Percentiles rank a stretch among this genome's conserved stretches.
These are phyloP conservation scores for Melastoma candidum DNA, from an alignment of 441 rosid species.

Conservation along the genomic window DNA sequence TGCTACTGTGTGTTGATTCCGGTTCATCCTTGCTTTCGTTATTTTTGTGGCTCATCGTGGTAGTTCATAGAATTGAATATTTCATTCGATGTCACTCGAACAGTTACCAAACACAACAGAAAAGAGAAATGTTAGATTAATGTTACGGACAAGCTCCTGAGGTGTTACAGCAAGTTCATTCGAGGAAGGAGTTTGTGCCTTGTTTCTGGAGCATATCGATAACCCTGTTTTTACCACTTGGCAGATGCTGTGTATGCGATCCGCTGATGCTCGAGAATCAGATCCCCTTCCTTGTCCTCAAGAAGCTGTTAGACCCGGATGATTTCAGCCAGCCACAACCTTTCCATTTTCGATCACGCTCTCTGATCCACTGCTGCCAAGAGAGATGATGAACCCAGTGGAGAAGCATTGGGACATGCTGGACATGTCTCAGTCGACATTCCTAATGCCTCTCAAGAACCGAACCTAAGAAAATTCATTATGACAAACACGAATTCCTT, in stretches of 20 bases:
- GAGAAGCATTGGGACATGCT: conserved; percentile 4
- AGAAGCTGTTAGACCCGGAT: conserved; percentile 1
- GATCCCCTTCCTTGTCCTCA: conserved; percentile 11
- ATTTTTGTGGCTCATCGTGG: too few relatives aligned
- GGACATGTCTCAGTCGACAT: conserved; percentile 13
- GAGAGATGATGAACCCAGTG: not conserved
- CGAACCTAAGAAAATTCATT: not conserved
- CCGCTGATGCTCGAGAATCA: conserved; percentile 14
- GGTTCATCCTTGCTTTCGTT: too few relatives aligned
- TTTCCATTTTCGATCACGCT: conserved; percentile 3
- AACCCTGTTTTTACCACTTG: conserved; percentile 13
- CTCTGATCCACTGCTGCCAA: conserved; percentile 10
- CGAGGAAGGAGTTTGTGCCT: too few relatives aligned
- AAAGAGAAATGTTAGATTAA: too few relatives aligned
- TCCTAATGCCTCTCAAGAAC: conserved; percentile 8
- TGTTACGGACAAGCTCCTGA: not conserved
- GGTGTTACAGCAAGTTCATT: not conserved
- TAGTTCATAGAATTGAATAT: too few relatives aligned
- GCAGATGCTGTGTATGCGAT: conserved; percentile 13
- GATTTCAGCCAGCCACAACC: not conserved
- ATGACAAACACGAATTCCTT: conserved; percentile 1
- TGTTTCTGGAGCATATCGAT: not conserved
- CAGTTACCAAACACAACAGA: too few relatives aligned
- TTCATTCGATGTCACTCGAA: too few relatives aligned
- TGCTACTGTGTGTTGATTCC: too few relatives aligned